Conservation (phyloP, 495 filamentous ascomycete species). For the Penicillium pulvis region DNA sequence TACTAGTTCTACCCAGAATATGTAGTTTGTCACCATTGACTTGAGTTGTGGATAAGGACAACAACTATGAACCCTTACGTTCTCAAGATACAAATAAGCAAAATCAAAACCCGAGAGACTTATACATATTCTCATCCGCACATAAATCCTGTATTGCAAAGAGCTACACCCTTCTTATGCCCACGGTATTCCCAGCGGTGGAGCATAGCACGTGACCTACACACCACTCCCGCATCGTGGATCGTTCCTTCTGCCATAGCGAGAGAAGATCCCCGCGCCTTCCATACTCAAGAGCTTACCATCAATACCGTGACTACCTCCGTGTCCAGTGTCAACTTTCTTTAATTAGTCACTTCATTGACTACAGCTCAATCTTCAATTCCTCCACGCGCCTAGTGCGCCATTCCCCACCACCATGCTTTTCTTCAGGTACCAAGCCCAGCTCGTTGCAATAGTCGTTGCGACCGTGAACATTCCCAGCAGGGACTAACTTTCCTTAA, state of each 20-base stretch:
- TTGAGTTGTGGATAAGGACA: too few species aligned
- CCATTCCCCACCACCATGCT: conserved; percentile 38
- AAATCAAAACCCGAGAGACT: too few species aligned
- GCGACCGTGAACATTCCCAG: conserved; percentile 6
- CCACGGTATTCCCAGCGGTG: too few species aligned
- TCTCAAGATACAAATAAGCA: too few species aligned
- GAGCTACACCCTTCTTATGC: too few species aligned
- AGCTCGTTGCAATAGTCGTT: background rate
- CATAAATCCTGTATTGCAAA: too few species aligned
- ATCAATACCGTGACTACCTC: background rate
- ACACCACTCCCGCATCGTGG: conserved; percentile 1
- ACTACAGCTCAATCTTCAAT: background rate
- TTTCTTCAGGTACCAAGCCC: conserved; percentile 47
- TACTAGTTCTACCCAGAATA: background rate
- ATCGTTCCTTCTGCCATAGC: conserved; percentile 3
- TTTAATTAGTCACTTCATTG: background rate
- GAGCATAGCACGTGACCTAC: background rate
- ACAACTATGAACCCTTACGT: too few species aligned
- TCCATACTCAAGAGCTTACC: conserved; percentile 2
- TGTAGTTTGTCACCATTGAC: background rate
- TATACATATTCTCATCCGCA: too few species aligned
- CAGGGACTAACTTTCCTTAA: background rate
- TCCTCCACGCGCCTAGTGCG: background rate
- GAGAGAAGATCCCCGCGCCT: conserved; percentile 5
- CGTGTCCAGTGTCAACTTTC: background rate